Base-by-base conservation (phyloP, 305 asterid genomes). In the Fraxinus dipetala region DNA sequence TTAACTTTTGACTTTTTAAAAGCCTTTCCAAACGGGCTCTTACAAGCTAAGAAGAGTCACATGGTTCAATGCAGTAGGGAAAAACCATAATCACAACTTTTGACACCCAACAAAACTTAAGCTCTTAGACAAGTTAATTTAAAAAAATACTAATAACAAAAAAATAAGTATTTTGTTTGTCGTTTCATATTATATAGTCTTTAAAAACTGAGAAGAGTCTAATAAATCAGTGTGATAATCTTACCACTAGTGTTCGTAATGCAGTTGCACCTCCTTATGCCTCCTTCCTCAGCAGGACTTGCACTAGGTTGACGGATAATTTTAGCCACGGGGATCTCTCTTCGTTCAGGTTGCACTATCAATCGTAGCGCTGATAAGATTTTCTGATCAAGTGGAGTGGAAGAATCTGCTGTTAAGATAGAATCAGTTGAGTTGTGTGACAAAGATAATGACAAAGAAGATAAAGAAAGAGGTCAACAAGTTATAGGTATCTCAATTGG, bases 351-450 rank as follows among this genome's bases (percentile, higher is more conserved):
- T 0, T 94, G 87, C 16, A 88, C 83, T 16, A 93, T 92, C 65
- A 90, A 72, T 7, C 87, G 86, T n/a, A 93, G 91, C 10, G 97
- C 97, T 1, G 85, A 88, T 32, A 90, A 87, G 67, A 93, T 90
- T 81, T 87, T 90, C 84, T 91, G 92, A 77, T 89, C 97, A 35
- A 91, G 80, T 1, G 93, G 88, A 18, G 89, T 82, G 4, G 84
- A 67, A 26, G 74, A 67, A 83, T 88, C 85, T 65, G 91, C 97
- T 0, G 96, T 87, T 10, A 89, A 61, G 4, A 92, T 87, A 75
- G 98, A 93, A 78, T 94, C 97, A 16, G 86, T 88, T 2, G 98
- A 93, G 80, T 91, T 92, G 16, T 91, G 95, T 2, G 97, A 94
- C 84, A 91, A 56, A 61, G 97, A 92, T 76, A 97, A 93, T 10